Percentiles rank a stretch among this genome's conserved stretches.
Conservation (phyloP, 2,329 filamentous ascomycete species). For the Penicillium crustosum region DNA sequence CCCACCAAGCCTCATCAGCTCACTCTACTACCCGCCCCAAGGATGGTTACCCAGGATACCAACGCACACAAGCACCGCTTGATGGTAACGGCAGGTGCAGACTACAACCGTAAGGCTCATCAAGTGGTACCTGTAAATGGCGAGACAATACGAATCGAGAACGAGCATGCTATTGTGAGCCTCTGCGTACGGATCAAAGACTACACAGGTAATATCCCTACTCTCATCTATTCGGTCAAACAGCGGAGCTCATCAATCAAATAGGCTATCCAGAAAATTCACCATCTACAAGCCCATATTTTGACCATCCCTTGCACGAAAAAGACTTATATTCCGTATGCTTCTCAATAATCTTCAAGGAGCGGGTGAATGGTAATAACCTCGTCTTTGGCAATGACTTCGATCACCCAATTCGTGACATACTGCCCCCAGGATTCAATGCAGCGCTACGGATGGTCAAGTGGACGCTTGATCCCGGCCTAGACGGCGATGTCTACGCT, state of each 20-base stretch:
- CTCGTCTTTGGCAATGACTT: constrained; percentile 96
- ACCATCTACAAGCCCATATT: constrained; percentile 73
- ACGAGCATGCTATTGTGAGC: constrained; percentile 62
- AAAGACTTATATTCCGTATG: constrained; percentile 83
- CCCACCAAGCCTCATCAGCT: neutral
- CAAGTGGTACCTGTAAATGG: constrained; percentile 73
- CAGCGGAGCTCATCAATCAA: neutral
- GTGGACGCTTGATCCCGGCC: constrained; percentile 85
- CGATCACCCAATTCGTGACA: constrained; percentile 82
- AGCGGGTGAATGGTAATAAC: constrained; percentile 64
- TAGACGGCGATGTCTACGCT: constrained; percentile 86
- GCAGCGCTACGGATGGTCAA: constrained; percentile 82
- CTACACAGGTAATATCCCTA: constrained; percentile 45
- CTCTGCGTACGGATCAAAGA: constrained; percentile 73
- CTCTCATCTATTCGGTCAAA: neutral
- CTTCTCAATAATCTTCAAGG: constrained; percentile 74
- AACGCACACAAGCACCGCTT: constrained; percentile 61
- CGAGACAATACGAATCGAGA: constrained; percentile 62
- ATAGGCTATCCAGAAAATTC: constrained; percentile 70
- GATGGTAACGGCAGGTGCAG: constrained; percentile 75
- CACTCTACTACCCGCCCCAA: neutral
- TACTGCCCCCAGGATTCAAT: constrained; percentile 80
- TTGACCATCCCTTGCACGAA: constrained; percentile 66
- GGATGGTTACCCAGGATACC: neutral
- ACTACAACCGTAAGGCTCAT: constrained; percentile 73